Conservation (phyloP, 116 monocot species). For the Thalassia testudinum region DNA sequence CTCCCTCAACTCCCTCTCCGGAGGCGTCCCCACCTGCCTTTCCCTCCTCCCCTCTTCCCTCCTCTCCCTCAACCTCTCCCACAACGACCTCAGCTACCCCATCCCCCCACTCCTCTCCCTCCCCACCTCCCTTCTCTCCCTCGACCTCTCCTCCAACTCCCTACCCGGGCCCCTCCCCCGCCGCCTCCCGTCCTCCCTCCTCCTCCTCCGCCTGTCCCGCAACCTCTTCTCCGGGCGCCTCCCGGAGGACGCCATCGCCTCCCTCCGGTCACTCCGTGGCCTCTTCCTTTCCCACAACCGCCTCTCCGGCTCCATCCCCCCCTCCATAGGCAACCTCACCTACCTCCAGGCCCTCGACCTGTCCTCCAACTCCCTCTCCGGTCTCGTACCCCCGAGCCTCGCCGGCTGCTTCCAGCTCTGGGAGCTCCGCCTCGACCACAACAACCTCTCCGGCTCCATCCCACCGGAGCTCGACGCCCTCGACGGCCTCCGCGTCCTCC, state of each 20-base stretch:
- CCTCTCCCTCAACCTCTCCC: conserved; percentile 53
- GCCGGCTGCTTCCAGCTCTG: conserved; percentile 88
- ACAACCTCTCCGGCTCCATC: conserved; percentile 71
- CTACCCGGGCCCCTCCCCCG: conserved; percentile 56
- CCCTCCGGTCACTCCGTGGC: conserved; percentile 43
- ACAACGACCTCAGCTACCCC: conserved; percentile 42
- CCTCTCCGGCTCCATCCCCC: conserved; percentile 52
- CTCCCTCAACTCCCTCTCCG: conserved; percentile 41
- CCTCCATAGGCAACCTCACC: conserved; percentile 64
- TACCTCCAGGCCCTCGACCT: conserved; percentile 77
- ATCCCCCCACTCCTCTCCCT: conserved; percentile 72
- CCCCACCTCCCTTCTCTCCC: conserved; percentile 40
- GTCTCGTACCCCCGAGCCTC: conserved; percentile 49
- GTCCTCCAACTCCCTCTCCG: conserved; percentile 57
- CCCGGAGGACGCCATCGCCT: conserved; percentile 40
- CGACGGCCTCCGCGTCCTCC: conserved; percentile 62
- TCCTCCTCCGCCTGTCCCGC: conserved; percentile 51
- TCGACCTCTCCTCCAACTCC: conserved; percentile 61
- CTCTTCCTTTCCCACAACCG: conserved; percentile 57
- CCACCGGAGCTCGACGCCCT: conserved; percentile 75
- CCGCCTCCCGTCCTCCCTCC: conserved; percentile 39
- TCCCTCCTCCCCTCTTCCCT: conserved; percentile 27
- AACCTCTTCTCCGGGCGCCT: conserved; percentile 52
- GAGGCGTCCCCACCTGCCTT: conserved; percentile 70
- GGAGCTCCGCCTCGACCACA: conserved; percentile 61